A percentile compares a stretch with the other conserved stretches of the same genome.
Evolutionary conservation across 805 yeast species (phyloP).

Genomic region (Saturnispora zaruensis): DNA sequence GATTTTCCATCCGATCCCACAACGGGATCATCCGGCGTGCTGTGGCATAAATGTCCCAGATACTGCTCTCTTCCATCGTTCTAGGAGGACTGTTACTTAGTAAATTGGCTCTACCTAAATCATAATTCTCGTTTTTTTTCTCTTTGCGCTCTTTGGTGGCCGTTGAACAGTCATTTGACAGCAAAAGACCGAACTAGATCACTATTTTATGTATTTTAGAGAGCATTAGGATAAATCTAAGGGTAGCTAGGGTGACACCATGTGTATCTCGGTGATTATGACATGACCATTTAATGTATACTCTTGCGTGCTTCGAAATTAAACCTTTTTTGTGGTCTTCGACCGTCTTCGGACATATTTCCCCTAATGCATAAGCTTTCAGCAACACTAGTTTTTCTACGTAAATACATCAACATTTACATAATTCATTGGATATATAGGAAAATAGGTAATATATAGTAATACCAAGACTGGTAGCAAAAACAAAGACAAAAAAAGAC

Average conservation of each 20-base stretch:
- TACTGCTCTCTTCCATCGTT: slow-evolving; percentile 5
- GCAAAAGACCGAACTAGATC: not conserved
- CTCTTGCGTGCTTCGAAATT: too few species aligned
- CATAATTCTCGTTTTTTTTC: not conserved
- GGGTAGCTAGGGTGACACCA: not conserved
- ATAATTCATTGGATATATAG: not conserved
- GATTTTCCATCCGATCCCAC: slow-evolving; percentile 8
- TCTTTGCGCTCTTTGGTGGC: not conserved
- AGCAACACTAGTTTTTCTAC: not conserved
- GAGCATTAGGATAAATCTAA: too few species aligned
- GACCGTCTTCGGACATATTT: not conserved
- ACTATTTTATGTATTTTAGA: not conserved
- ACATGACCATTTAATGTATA: too few species aligned
- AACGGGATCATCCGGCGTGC: slow-evolving; percentile 6
- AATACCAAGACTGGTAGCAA: not conserved
- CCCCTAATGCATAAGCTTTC: not conserved
- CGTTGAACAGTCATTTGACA: not conserved
- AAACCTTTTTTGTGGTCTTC: not conserved
- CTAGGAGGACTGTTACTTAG: not conserved
- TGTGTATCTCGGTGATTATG: too few species aligned
- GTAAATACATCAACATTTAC: not conserved
- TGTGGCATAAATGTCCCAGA: slow-evolving; percentile 6
- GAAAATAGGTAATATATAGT: not conserved
- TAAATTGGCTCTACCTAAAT: not conserved
- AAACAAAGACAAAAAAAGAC: not conserved